phyloP scores from a whole-genome alignment of 345 rosid genomes.

The Bretschneidera sinensis region DNA sequence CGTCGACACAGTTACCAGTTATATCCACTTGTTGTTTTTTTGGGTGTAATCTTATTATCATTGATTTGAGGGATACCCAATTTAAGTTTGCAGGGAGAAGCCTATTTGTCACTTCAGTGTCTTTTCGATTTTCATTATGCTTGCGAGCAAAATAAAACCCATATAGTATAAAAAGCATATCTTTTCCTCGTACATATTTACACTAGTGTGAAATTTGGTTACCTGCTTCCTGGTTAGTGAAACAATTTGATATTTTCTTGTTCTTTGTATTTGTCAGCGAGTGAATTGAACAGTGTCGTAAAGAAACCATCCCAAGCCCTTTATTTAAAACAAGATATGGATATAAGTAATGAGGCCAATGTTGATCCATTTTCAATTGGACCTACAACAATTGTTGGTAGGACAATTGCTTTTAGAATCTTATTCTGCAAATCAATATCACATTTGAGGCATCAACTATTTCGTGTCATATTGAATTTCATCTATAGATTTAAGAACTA shows the following conservation, averaged over 20 bases:
- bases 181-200: neutral
- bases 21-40: too few species aligned
- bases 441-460: constrained; percentile 54
- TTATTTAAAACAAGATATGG: constrained; percentile 39
- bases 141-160: neutral
- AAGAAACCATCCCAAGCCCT: neutral
- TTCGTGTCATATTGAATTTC: constrained; percentile 36
- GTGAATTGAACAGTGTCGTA: neutral
- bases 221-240: neutral
- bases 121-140: neutral
- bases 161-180: neutral
- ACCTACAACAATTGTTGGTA: constrained; percentile 76
- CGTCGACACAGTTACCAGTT: too few species aligned
- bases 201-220: too few species aligned
- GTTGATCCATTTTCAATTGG: constrained; percentile 83
- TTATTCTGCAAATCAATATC: constrained; percentile 72
- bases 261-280: neutral
- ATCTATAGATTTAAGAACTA: constrained; percentile 36
- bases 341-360: constrained; percentile 84
- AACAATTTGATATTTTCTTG: neutral
- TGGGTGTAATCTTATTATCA: too few species aligned
- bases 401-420: constrained; percentile 81
- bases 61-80: neutral
- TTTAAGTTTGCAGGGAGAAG: neutral
- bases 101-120: neutral